Base-by-base conservation (phyloP, 148 eudicot species). In the Mesembryanthemum crystallinum region DNA sequence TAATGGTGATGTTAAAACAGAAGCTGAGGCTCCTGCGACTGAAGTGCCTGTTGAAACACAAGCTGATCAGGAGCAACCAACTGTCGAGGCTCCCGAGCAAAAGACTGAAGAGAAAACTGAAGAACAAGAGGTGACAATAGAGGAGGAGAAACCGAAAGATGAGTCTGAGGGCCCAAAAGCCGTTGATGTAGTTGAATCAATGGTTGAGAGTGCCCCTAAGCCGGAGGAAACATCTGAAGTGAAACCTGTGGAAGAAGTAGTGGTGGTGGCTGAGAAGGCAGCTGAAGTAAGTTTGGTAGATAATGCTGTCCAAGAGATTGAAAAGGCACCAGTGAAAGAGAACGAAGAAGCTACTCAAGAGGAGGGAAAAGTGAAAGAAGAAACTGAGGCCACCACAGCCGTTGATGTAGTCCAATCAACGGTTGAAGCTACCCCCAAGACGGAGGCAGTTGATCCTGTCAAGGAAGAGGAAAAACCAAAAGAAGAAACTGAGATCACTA, bases 111-210 rank as follows among this genome's bases (percentile, higher is more conserved):
- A 73, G 72, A 80, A 79, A 51, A 32, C 67, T 47, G 74, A 73
- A 71, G 82, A 68, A 20, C 30, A 59, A 66, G 73, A 47, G 29
- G 78, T 28, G 32, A 24, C 10, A 54, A 39, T 37, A 47, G 59
- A 59, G 68, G 77, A 74, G 72, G 79, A 69, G 83, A 77, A 73
- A 64, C 67, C 61, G 25, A 69, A 80, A 21, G 86, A 79, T 59
- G 49, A 65, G 14, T 27, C 63, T 21, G 77, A 51, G 14, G 52
- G 51, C 47, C 62, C 67, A 25, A 71, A 51, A 33, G 86, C 67
- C 20, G 12, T 61, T 61, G 82, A 52, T 60, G 74, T 60, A 15
- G 69, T 60, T 17, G 64, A 73, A 51, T 29, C 70, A 39, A 24
- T 65, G 9, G 47, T 32, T 33, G 82, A 74, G 63, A 75, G 25